Base-by-base conservation (phyloP, 2,329 filamentous ascomycete species). In the Cercospora sp. region DNA sequence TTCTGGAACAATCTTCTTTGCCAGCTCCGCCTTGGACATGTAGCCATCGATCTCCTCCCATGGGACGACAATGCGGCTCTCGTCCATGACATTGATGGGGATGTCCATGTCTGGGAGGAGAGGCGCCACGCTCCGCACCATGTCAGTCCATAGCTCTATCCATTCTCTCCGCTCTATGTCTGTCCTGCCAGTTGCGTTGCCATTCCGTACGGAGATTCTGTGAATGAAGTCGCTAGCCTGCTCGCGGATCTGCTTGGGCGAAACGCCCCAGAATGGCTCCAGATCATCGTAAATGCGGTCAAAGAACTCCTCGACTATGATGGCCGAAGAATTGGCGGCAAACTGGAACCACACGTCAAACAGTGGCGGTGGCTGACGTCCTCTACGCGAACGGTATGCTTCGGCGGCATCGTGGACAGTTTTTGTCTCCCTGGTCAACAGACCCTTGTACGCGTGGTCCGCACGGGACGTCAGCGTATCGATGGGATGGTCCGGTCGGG, bases 221-320 rank as follows among this genome's bases (percentile, higher is more conserved):
- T 81, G 75, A 4, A 78, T 72, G 53, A 79, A 79, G 13, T 77
- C 76, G 45, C 75, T 77, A 3, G 82, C 81, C 65, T 81, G 78
- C 59, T 78, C 76, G 3, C 82, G 80, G 28, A 85, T 80, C 28
- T 80, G 74, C 45, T 74, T 74, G 3, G 84, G 77, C 3, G 79
- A 69, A 1, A 85, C 66, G 5, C 79, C 83, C 84, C 84, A 85
- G 70, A 84, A 85, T 0, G 84, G 83, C 30, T 75, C 78, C 28
- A 85, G 61, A 65, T 85, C 84, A 66, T 82, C 74, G 72, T 85
- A 84, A 9, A 86, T 83, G 67, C 82, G 82, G 67, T 85, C 83
- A 71, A 84, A 85, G 69, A 84, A 82, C 6, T 83, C 81, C 71
- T 85, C 84, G 5, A 85, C 76, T 1, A 85, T 77, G 32, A 85